These are phyloP conservation scores for Vigna nakashimae DNA, from an alignment of 306 rosid species.

Conservation along the genomic window DNA sequence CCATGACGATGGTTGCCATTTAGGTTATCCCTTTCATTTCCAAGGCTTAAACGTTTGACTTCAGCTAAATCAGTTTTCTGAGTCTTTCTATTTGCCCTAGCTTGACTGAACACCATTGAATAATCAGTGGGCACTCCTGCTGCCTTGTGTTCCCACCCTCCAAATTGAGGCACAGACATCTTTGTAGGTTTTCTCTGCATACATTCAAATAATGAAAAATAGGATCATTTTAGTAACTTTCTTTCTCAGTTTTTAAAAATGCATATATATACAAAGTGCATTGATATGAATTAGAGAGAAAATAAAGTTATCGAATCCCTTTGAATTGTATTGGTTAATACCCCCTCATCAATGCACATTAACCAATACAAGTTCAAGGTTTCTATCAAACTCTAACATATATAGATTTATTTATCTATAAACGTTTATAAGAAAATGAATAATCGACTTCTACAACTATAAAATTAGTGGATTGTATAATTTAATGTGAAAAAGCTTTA, in stretches of 20 bases:
- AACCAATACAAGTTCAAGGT: slow-evolving; percentile 32
- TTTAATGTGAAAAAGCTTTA: too few species aligned
- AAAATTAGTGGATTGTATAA: too few species aligned
- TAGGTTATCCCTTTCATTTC: slow-evolving; percentile 50
- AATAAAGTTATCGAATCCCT: background rate
- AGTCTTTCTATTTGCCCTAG: slow-evolving; percentile 72
- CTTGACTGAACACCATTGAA: slow-evolving; percentile 70
- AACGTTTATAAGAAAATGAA: too few species aligned
- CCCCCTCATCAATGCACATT: slow-evolving; percentile 41
- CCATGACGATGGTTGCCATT: slow-evolving; percentile 28
- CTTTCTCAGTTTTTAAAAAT: background rate
- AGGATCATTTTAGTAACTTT: background rate
- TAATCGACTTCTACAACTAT: too few species aligned
- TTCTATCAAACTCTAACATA: background rate
- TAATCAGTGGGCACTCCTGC: slow-evolving; percentile 65
- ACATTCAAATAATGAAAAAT: background rate
- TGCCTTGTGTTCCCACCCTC: slow-evolving; percentile 76
- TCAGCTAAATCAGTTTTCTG: slow-evolving; percentile 60
- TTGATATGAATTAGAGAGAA: background rate
- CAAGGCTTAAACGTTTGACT: slow-evolving; percentile 57
- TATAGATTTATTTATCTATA: too few species aligned
- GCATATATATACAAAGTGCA: background rate
- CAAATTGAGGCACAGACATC: slow-evolving; percentile 88
- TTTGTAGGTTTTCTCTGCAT: slow-evolving; percentile 56
- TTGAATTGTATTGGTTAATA: slow-evolving; percentile 38